Evolutionary conservation across 1,284 basidiomycete species (phyloP).

Genomic region (Ceratobasidium theobromae): DNA sequence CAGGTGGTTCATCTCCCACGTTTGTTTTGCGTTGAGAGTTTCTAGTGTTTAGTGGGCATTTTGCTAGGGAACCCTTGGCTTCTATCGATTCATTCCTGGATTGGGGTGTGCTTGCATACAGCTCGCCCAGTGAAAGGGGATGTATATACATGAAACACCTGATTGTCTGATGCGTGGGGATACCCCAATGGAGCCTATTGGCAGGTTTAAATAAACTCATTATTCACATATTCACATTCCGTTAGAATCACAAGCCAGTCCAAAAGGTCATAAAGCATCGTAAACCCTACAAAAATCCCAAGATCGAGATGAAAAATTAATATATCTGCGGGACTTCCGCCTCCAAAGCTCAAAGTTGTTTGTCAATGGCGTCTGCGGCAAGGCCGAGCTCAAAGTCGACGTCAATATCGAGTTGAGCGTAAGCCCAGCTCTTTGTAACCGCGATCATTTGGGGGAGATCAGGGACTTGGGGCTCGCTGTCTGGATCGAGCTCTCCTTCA

Average conservation of each 20-base stretch:
- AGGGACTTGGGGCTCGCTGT: background rate
- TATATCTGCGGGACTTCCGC: background rate
- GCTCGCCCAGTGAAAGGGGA: background rate
- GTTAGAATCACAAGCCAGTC: slow-evolving; percentile 14
- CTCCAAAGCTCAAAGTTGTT: background rate
- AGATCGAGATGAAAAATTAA: background rate
- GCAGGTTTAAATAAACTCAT: background rate
- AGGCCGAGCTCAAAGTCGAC: slow-evolving; percentile 20
- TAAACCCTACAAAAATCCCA: background rate
- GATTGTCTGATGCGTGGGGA: background rate
- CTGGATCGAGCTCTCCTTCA: slow-evolving; percentile 21
- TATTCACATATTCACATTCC: background rate
- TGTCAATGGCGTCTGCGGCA: slow-evolving; percentile 14
- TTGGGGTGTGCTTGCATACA: background rate
- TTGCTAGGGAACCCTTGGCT: background rate
- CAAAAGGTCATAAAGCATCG: background rate
- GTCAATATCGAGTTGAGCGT: slow-evolving; percentile 17
- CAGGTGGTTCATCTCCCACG: background rate
- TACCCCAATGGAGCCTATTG: background rate
- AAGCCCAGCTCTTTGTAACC: slow-evolving; percentile 8
- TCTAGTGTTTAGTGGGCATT: background rate
- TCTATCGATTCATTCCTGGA: background rate
- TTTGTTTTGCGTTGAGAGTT: background rate
- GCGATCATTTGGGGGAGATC: background rate
- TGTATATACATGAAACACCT: background rate